phyloP scores from a whole-genome alignment of 148 eudicot genomes.

The Rhododendron vialii region DNA sequence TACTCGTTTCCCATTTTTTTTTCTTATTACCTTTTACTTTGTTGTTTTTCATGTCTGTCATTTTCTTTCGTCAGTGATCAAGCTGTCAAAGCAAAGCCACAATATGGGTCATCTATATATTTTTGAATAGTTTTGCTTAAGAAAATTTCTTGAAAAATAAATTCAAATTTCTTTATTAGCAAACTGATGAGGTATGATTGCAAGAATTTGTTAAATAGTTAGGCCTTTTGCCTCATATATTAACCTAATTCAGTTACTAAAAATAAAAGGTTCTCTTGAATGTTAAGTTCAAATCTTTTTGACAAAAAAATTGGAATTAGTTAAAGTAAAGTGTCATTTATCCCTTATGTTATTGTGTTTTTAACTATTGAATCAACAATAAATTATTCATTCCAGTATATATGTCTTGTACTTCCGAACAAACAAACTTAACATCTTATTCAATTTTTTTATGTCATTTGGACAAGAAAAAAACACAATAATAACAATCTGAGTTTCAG shows the following conservation, averaged over 20 bases:
- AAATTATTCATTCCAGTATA: neutral
- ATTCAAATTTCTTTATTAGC: neutral
- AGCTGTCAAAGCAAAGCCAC: neutral
- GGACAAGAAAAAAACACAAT: neutral
- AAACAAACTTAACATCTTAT: neutral
- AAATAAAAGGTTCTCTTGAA: neutral
- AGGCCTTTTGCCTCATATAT: too few relatives aligned
- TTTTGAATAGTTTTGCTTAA: neutral
- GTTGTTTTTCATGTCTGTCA: neutral
- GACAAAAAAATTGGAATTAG: neutral
- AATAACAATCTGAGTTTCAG: neutral
- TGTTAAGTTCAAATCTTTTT: neutral
- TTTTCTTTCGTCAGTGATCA: neutral
- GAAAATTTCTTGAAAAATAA: neutral
- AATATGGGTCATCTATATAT: neutral
- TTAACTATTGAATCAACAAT: neutral
- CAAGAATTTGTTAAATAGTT: neutral
- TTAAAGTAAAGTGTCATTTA: neutral
- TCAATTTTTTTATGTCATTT: neutral
- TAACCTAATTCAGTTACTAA: too few relatives aligned
- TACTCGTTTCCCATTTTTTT: slow-evolving; percentile 17
- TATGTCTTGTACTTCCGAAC: neutral
- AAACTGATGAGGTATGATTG: neutral
- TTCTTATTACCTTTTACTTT: neutral
- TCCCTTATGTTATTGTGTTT: neutral